Evolutionary conservation across 2,329 filamentous ascomycete genomes (phyloP).

Genomic region (Thielaviopsis populi): DNA sequence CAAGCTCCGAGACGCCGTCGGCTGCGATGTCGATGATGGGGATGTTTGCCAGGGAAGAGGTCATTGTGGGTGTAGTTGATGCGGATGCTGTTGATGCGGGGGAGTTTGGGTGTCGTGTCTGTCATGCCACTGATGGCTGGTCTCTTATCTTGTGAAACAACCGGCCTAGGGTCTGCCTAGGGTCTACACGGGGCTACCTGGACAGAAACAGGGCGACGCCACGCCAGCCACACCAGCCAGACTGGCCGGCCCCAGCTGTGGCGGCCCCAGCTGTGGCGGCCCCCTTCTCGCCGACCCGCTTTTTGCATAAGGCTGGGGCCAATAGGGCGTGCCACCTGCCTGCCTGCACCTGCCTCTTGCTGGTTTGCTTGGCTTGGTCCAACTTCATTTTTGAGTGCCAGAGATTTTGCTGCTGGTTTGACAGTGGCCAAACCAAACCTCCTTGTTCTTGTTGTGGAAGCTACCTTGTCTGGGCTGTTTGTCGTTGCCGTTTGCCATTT

Average conservation of each 20-base stretch:
- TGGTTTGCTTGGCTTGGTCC: neutral
- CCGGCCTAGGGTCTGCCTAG: neutral
- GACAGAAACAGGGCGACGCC: too few relatives aligned
- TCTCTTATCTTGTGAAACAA: neutral
- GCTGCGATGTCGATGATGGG: slow-evolving; percentile 71
- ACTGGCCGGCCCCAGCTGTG: too few relatives aligned
- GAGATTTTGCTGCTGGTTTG: neutral
- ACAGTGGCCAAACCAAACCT: neutral
- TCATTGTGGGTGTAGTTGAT: neutral
- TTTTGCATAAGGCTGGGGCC: neutral
- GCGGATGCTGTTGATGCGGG: too few relatives aligned
- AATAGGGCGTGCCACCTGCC: too few relatives aligned
- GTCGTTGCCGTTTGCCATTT: neutral
- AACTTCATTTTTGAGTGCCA: neutral
- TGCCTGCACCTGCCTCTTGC: too few relatives aligned
- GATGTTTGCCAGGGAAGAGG: slow-evolving; percentile 34
- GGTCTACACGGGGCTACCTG: too few relatives aligned
- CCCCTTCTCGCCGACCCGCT: neutral
- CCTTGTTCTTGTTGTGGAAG: neutral
- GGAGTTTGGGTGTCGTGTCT: too few relatives aligned
- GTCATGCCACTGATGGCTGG: neutral
- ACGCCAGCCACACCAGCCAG: too few relatives aligned
- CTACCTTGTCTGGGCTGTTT: neutral
- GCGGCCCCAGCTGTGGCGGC: neutral
- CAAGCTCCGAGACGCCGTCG: slow-evolving; percentile 35